These are phyloP conservation scores for Phytophthora boehmeriae DNA, from an alignment of 352 stramenopile species.

Conservation along the genomic window DNA sequence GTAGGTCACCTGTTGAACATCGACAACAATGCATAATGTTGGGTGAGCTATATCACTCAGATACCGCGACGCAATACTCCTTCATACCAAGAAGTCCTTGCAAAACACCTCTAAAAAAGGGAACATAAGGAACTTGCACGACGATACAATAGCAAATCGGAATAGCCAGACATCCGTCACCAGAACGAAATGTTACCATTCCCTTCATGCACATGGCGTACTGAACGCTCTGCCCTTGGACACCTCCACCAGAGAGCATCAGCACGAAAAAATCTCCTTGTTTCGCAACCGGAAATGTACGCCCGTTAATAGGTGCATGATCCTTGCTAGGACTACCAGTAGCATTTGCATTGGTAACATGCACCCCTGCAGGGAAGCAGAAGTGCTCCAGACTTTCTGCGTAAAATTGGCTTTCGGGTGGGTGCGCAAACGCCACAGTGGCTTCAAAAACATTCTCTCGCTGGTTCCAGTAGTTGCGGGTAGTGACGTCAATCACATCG, in stretches of 20 bases:
- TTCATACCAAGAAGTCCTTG: conserved; percentile 39
- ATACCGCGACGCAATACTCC: too few species aligned
- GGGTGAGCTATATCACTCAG: not conserved
- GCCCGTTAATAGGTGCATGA: conserved; percentile 1
- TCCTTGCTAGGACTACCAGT: conserved; percentile 2
- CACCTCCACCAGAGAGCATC: conserved; percentile 53
- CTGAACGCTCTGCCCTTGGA: conserved; percentile 55
- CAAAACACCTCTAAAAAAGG: conserved; percentile 49
- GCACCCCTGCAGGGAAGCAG: conserved; percentile 63
- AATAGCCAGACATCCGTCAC: conserved; percentile 19
- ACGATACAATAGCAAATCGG: conserved; percentile 63
- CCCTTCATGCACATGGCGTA: conserved; percentile 66
- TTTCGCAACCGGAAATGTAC: not conserved
- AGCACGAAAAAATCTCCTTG: conserved; percentile 53
- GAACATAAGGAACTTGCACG: conserved; percentile 45
- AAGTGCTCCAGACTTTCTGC: conserved; percentile 79
- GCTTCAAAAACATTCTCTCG: conserved; percentile 57
- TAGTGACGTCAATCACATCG: conserved; percentile 51
- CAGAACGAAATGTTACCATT: conserved; percentile 23
- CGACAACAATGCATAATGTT: not conserved
- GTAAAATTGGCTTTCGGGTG: conserved; percentile 69
- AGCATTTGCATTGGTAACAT: not conserved
- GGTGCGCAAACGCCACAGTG: conserved; percentile 64
- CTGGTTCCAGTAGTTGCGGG: conserved; percentile 48
- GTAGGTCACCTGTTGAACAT: conserved; percentile 23